phyloP scores from a whole-genome alignment of 1,139 yeast genomes.

The Yueomyces sp. region DNA sequence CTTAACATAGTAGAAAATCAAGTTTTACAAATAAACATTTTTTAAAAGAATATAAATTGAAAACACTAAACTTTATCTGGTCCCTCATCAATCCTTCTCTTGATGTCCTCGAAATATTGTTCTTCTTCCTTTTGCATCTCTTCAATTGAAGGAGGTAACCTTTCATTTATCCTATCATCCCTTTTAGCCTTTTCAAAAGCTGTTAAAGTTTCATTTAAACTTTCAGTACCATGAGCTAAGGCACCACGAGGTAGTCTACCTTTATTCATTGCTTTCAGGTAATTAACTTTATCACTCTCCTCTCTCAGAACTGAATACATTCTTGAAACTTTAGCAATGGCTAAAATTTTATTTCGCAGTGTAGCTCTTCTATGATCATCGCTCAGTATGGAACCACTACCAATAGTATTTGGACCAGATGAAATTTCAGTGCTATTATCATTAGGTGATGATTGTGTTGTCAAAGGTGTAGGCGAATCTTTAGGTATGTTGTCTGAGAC shows the following conservation, averaged over 20 bases:
- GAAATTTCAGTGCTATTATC: not conserved
- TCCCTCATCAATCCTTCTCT: not conserved
- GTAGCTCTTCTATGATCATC: constrained; percentile 33
- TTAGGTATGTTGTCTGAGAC: not conserved
- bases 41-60: too few species aligned
- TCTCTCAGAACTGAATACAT: constrained; percentile 86
- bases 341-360: constrained; percentile 77
- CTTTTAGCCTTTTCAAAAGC: constrained; percentile 76
- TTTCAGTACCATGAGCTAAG: constrained; percentile 70
- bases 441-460: not conserved
- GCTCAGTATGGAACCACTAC: constrained; percentile 12
- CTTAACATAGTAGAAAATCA: too few species aligned
- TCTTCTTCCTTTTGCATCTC: constrained; percentile 38
- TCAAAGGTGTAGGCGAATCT: not conserved
- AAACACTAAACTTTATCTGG: not conserved
- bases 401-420: not conserved
- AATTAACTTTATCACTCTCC: constrained; percentile 80
- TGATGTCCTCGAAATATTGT: constrained; percentile 26
- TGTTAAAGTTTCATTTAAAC: constrained; percentile 54
- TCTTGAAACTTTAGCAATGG: constrained; percentile 87
- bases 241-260: constrained; percentile 81
- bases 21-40: too few species aligned
- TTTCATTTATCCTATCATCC: constrained; percentile 78
- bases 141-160: constrained; percentile 71
- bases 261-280: constrained; percentile 56